phyloP scores from a whole-genome alignment of 805 yeast species.

The Komagataella pastoris region DNA sequence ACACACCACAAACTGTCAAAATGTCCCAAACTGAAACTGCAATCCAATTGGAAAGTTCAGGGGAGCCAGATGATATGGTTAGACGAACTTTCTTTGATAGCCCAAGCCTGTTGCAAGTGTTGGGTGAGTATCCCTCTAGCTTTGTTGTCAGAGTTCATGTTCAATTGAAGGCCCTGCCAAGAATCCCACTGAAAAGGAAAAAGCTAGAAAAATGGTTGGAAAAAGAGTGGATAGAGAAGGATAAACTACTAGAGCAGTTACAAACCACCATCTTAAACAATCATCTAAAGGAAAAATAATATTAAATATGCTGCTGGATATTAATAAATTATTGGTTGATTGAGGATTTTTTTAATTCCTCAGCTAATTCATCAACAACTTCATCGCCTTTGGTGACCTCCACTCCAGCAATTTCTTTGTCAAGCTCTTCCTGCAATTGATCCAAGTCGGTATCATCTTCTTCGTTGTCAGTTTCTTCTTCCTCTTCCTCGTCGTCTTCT shows the following conservation, averaged over 20 bases:
- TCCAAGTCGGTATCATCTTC: constrained; percentile 43
- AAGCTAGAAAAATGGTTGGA: constrained; percentile 70
- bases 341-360: constrained; percentile 39
- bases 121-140: constrained; percentile 16
- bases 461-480: constrained; percentile 33
- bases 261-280: constrained; percentile 8
- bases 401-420: constrained; percentile 25
- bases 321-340: constrained; percentile 14
- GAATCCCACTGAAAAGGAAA: constrained; percentile 38
- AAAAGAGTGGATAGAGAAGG: constrained; percentile 58
- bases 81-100: constrained; percentile 10
- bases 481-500: constrained; percentile 52
- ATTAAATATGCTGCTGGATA: neutral
- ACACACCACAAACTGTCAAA: neutral
- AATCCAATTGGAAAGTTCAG: neutral
- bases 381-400: constrained; percentile 24
- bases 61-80: constrained; percentile 4
- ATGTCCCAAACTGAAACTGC: neutral
- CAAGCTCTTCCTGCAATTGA: constrained; percentile 40
- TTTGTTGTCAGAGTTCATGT: constrained; percentile 31
- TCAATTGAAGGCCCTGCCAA: constrained; percentile 27
- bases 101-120: constrained; percentile 23
- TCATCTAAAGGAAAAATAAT: neutral
- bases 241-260: constrained; percentile 28
- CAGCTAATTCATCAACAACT: constrained; percentile 44